These are phyloP conservation scores for Phialemonium atrogriseum DNA, from an alignment of 2,329 filamentous ascomycete species.

Conservation along the genomic window DNA sequence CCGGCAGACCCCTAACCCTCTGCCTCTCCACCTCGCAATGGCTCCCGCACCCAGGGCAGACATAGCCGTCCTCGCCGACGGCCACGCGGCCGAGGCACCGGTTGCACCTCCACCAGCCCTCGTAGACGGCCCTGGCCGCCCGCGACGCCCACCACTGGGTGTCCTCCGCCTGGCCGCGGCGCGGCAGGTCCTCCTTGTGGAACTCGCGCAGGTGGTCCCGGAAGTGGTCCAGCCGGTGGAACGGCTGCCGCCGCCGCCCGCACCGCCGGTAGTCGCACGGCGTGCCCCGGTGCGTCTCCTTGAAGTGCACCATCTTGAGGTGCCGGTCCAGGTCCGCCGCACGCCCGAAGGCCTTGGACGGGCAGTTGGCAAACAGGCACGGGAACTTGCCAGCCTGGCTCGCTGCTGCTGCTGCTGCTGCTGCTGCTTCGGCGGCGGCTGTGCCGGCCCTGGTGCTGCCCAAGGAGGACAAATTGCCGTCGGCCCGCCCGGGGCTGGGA, in stretches of 20 bases:
- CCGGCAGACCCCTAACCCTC: conserved; percentile 1
- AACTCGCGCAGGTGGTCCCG: conserved; percentile 48
- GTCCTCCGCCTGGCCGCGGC: conserved; percentile 27
- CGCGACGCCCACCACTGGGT: conserved; percentile 11
- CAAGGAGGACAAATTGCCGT: conserved; percentile 5
- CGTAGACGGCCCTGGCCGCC: conserved; percentile 17
- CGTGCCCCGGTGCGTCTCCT: conserved; percentile 26
- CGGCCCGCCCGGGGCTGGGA: background rate
- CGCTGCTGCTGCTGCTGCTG: background rate
- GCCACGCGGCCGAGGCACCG: conserved; percentile 40
- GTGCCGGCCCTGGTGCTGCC: conserved; percentile 1
- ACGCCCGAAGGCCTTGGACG: conserved; percentile 37
- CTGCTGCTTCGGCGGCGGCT: background rate
- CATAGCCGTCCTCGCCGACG: conserved; percentile 30
- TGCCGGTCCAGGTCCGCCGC: conserved; percentile 48
- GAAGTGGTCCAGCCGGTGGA: conserved; percentile 47
- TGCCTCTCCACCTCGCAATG: conserved; percentile 36
- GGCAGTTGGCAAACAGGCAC: conserved; percentile 34
- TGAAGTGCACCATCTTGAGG: conserved; percentile 39
- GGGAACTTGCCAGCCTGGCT: conserved; percentile 13
- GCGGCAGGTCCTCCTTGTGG: conserved; percentile 46
- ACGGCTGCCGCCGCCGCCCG: conserved; percentile 33
- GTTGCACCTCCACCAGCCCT: conserved; percentile 45
- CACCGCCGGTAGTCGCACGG: conserved; percentile 45
- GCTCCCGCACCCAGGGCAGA: conserved; percentile 38